Conservation (phyloP, 129 eudicot genomes). For the Centella asiatica region DNA sequence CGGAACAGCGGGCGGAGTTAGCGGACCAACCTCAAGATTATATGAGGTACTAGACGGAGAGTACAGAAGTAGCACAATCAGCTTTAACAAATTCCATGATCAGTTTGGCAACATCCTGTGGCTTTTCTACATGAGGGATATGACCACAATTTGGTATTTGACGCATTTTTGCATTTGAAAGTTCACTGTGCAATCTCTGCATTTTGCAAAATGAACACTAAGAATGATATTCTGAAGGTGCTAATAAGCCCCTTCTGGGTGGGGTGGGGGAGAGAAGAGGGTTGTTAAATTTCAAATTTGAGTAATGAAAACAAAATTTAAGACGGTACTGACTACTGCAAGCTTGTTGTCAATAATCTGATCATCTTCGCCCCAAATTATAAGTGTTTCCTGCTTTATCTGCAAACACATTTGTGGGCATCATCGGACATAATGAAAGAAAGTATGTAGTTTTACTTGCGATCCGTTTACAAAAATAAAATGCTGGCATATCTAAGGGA, state of each 20-base stretch:
- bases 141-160: conserved; percentile 79
- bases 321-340: conserved; percentile 47
- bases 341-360: conserved; percentile 64
- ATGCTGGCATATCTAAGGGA: background rate
- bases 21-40: background rate
- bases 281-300: background rate
- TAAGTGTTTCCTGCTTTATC: conserved; percentile 60
- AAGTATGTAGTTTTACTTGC: background rate
- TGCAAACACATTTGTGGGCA: conserved; percentile 17
- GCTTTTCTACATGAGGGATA: conserved; percentile 86
- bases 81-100: conserved; percentile 42
- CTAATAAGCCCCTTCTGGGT: too few species aligned
- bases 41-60: background rate
- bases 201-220: background rate
- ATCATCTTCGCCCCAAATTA: conserved; percentile 82
- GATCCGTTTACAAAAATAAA: background rate
- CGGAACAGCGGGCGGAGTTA: background rate
- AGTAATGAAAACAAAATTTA: background rate
- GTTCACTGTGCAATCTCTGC: conserved; percentile 72
- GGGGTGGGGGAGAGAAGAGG: too few species aligned
- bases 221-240: too few species aligned
- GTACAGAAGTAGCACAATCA: conserved; percentile 4
- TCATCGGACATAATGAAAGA: background rate
- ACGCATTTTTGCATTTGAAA: conserved; percentile 57
- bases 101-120: conserved; percentile 44